Conservation (phyloP, 371 early-diverging fungal genomes). For the Paraphysoderma sedebokerense region DNA sequence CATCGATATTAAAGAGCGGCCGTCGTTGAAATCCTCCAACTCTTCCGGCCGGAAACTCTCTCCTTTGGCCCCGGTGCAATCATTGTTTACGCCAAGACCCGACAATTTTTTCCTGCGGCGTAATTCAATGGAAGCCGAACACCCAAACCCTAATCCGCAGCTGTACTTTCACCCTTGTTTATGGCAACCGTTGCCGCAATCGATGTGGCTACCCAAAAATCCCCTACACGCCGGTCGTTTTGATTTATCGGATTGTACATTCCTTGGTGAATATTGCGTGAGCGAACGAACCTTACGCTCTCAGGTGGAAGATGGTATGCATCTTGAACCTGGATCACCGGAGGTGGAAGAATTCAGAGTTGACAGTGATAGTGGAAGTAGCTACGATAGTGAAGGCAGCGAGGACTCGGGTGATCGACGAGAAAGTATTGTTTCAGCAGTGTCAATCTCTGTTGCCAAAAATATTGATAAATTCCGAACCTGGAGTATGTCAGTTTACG, state of each 20-base stretch:
- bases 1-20: background rate
- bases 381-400: too few relatives aligned
- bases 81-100: background rate
- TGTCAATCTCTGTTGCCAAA: too few relatives aligned
- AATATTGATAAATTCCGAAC: too few relatives aligned
- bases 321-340: too few relatives aligned
- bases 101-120: background rate
- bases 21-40: background rate
- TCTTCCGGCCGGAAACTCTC: background rate
- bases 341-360: too few relatives aligned
- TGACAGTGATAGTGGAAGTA: too few relatives aligned
- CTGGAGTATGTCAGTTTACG: too few relatives aligned
- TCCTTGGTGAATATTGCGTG: background rate
- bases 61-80: background rate
- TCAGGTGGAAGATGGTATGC: too few relatives aligned
- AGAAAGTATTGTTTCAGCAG: too few relatives aligned
- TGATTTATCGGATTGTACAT: background rate
- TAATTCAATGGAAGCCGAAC: background rate
- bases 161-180: background rate
- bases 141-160: background rate
- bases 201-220: background rate
- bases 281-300: too few relatives aligned
- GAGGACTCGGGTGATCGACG: too few relatives aligned
- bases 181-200: background rate
- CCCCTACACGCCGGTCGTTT: background rate